These are phyloP conservation scores for Iberis pinnata DNA, from an alignment of 345 rosid genomes.

Conservation along the genomic window DNA sequence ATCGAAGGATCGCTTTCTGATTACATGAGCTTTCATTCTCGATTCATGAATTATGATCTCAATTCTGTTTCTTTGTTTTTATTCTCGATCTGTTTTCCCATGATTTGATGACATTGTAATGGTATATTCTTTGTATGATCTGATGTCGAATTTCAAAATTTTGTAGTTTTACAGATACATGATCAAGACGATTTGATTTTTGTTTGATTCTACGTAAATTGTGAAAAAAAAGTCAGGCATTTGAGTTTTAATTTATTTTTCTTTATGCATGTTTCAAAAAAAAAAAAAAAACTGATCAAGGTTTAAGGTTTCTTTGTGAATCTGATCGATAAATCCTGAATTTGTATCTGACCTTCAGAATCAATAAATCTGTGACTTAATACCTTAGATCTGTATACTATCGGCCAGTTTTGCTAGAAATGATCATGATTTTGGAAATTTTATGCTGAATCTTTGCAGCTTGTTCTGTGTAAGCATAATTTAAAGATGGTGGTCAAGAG, in stretches of 20 bases:
- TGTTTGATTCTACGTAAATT: constrained; percentile 5
- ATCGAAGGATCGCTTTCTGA: constrained; percentile 10
- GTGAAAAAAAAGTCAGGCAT: too few species aligned
- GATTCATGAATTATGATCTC: constrained; percentile 7
- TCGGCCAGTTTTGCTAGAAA: neutral
- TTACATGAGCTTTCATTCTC: constrained; percentile 21
- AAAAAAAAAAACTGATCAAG: too few species aligned
- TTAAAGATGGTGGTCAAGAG: constrained; percentile 78
- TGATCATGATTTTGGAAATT: too few species aligned
- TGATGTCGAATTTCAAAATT: neutral
- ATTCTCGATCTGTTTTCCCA: constrained; percentile 5
- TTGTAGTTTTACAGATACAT: constrained; percentile 33
- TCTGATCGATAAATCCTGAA: neutral
- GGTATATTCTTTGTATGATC: constrained; percentile 20
- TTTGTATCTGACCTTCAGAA: neutral
- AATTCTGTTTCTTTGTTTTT: neutral
- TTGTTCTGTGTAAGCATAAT: constrained; percentile 33
- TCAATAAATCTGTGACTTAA: too few species aligned
- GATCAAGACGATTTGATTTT: constrained; percentile 21
- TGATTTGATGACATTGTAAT: constrained; percentile 10
- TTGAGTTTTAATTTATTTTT: too few species aligned
- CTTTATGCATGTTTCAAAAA: too few species aligned
- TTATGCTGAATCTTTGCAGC: constrained; percentile 20
- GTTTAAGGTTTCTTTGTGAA: too few species aligned
- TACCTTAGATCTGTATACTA: too few species aligned